Conservation (phyloP, 1,139 yeast species). For the Suhomyces bribrorum region DNA sequence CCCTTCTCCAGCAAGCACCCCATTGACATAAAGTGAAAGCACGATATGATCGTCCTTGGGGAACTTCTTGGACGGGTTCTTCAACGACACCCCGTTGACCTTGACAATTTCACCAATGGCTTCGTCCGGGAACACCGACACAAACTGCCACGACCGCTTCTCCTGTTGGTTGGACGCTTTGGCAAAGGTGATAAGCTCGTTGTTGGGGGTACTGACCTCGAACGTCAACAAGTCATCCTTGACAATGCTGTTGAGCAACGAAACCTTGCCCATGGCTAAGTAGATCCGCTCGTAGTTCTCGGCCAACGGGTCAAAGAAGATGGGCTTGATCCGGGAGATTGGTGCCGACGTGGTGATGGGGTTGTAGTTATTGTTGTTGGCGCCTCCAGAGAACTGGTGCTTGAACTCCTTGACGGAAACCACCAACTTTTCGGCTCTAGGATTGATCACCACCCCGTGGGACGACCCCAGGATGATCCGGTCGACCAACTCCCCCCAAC, state of each 20-base stretch:
- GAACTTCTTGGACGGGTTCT: constrained; percentile 31
- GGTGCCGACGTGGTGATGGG: constrained; percentile 49
- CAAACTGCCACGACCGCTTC: constrained; percentile 64
- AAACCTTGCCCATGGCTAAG: constrained; percentile 55
- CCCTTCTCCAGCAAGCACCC: constrained; percentile 61
- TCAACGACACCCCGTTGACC: constrained; percentile 54
- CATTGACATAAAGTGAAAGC: constrained; percentile 65
- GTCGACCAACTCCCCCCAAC: constrained; percentile 89
- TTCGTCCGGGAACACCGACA: constrained; percentile 77
- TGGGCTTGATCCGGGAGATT: constrained; percentile 62
- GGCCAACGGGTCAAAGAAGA: constrained; percentile 63
- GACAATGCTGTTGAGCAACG: constrained; percentile 31
- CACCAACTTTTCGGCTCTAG: constrained; percentile 73
- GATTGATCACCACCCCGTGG: constrained; percentile 79
- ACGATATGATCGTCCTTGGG: constrained; percentile 56
- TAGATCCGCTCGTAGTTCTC: constrained; percentile 62
- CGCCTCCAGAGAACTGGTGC: constrained; percentile 48
- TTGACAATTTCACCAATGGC: constrained; percentile 69
- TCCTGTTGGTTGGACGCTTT: constrained; percentile 69
- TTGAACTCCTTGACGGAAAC: constrained; percentile 75
- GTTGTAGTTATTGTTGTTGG: constrained; percentile 31
- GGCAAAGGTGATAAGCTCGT: constrained; percentile 54
- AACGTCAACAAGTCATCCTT: constrained; percentile 48
- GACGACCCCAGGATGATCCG: constrained; percentile 76
- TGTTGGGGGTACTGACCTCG: constrained; percentile 49